These are phyloP conservation scores for Vachellia pachyceras DNA, from an alignment of 306 rosid genomes.

Conservation along the genomic window DNA sequence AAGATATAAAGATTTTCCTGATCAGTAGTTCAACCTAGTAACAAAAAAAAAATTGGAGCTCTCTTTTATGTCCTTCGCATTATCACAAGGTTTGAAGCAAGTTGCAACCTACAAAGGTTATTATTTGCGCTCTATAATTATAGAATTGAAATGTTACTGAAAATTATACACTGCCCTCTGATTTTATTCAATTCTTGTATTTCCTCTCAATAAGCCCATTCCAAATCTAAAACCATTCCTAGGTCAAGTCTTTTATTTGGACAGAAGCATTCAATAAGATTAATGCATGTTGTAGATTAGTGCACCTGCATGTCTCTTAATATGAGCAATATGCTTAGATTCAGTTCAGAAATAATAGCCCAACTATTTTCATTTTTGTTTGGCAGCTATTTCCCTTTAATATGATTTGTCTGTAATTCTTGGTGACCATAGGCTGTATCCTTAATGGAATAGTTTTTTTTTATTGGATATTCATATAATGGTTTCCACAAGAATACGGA, in stretches of 20 bases:
- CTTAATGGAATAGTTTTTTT: not conserved
- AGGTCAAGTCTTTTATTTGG: not conserved
- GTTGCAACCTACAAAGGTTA: slow-evolving; percentile 4
- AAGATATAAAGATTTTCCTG: not conserved
- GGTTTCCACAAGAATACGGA: not conserved
- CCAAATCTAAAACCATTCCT: not conserved
- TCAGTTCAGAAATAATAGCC: not conserved
- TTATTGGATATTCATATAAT: not conserved
- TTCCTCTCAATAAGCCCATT: not conserved
- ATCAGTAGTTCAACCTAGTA: slow-evolving; percentile 1
- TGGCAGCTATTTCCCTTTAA: not conserved
- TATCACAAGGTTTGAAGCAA: slow-evolving; percentile 1
- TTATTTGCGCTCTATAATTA: not conserved
- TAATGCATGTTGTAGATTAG: not conserved
- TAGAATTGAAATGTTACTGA: not conserved
- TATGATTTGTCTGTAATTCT: not conserved
- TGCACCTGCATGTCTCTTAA: not conserved
- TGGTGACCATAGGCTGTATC: not conserved
- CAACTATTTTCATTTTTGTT: not conserved
- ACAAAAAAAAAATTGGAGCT: not conserved
- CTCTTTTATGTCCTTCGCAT: not conserved
- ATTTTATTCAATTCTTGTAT: not conserved
- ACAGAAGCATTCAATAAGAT: not conserved
- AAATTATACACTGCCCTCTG: not conserved
- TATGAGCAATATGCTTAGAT: not conserved